Conservation (phyloP, 2,329 filamentous ascomycete species). For the Blumeria hordei region DNA sequence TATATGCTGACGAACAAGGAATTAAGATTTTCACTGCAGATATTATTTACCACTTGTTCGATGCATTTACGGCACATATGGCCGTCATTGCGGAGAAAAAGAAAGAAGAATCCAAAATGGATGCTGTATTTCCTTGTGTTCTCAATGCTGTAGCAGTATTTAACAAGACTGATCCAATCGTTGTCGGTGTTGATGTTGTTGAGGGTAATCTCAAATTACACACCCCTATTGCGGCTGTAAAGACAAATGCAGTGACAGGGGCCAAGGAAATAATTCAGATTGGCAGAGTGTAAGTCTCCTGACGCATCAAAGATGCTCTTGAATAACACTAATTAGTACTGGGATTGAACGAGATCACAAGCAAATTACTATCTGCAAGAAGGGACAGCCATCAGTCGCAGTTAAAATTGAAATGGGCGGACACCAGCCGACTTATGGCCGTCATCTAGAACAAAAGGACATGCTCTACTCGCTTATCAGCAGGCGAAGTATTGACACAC, state of each 20-base stretch:
- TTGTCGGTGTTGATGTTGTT: conserved; percentile 84
- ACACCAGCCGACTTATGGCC: conserved; percentile 82
- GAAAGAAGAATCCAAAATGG: conserved; percentile 87
- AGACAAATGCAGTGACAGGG: conserved; percentile 53
- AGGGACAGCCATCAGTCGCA: conserved; percentile 88
- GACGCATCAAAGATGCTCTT: neutral
- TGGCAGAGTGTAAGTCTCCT: conserved; percentile 43
- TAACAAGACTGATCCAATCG: conserved; percentile 93
- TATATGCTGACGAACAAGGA: conserved; percentile 77
- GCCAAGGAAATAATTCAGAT: conserved; percentile 64
- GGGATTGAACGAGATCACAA: conserved; percentile 97
- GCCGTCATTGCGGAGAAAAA: conserved; percentile 63
- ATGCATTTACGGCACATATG: conserved; percentile 92
- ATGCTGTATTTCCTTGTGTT: conserved; percentile 92
- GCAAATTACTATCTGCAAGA: conserved; percentile 74
- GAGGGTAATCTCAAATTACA: conserved; percentile 70
- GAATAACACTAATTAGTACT: conserved; percentile 28
- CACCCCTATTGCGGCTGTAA: conserved; percentile 75
- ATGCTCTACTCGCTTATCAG: conserved; percentile 71
- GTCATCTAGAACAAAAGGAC: conserved; percentile 84
- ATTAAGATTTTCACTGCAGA: conserved; percentile 97
- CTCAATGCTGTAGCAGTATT: conserved; percentile 78
- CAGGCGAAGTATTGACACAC: conserved; percentile 67
- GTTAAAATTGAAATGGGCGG: conserved; percentile 89
- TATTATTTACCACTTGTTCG: conserved; percentile 97